phyloP scores from a whole-genome alignment of 2,329 filamentous ascomycete species.

The Lecanosticta acicola region DNA sequence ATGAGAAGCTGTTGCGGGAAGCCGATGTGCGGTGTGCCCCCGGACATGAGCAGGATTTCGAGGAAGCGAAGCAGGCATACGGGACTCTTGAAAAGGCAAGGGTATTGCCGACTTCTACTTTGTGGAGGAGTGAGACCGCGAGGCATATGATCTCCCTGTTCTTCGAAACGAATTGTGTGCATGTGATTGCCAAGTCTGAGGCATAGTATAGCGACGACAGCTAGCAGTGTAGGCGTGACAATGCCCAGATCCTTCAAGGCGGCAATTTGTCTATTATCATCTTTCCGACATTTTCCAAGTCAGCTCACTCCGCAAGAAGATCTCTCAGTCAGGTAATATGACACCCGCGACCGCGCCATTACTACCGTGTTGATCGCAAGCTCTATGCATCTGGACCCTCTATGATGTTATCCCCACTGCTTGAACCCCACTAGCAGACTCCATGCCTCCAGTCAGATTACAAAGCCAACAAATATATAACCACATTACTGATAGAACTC shows the following conservation, averaged over 20 bases:
- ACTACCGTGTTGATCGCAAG: not conserved
- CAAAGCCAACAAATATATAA: conserved; percentile 1
- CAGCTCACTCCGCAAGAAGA: no score
- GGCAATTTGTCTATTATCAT: no score
- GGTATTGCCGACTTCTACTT: not conserved
- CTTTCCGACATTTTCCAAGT: not conserved
- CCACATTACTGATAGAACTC: not conserved
- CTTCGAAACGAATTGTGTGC: no score
- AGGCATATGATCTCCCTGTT: no score
- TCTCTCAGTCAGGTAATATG: not conserved
- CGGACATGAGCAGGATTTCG: not conserved
- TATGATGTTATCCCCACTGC: conserved; percentile 5
- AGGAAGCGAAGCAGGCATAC: not conserved
- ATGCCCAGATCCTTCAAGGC: no score
- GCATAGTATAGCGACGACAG: no score
- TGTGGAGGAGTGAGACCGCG: not conserved
- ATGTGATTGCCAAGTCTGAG: no score
- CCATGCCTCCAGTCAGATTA: not conserved
- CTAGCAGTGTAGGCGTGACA: no score
- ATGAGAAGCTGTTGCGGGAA: not conserved
- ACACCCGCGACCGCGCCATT: not conserved
- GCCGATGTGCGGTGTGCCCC: no score
- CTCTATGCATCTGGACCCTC: not conserved
- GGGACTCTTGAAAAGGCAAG: not conserved
- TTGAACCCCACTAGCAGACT: not conserved